Base-by-base conservation (phyloP, 2,329 filamentous ascomycete genomes). In the Curvularia hawaiiensis region DNA sequence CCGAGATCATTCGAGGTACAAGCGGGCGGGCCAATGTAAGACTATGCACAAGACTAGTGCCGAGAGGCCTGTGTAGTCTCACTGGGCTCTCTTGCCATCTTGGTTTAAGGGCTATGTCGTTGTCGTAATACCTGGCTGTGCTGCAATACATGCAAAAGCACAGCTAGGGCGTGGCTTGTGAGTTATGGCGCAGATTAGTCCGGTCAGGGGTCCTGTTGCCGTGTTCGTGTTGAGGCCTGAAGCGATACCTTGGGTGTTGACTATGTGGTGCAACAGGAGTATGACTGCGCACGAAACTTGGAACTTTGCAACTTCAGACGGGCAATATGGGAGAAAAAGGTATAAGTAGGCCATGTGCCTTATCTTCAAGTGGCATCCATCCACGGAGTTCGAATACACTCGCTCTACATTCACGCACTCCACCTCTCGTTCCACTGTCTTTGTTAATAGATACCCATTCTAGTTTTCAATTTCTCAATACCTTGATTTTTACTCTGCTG, bases 121-220 rank as follows among this genome's bases (percentile, higher is more conserved):
- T 49, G 59, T 67, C 64, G 65, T 64, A 63, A 65, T 48, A 18
- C 50, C 31, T 50, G 65, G 66, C 65, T 64, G 59, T 68, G 65
- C 59, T 51, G 35, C 40, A 12, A 44, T 26, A 38, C 39, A 20
- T 24, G 40, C 28, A 51, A 31, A n/a, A 31, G 30, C 18, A 10
- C 30, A 43, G 24, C n/a, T 48, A n/a, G 16, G 41, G 18, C 49
- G 51, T 53, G 49, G 41, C 30, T 47, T 52, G 48, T 52, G 52
- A 40, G 33, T 43, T 26, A 35, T 50, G 26, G 33, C 41, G 26
- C 41, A n/a, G 16, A 12, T 53, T 56, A 50, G 47, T 54, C 45
- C 3, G 47, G 9, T 50, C 48, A 49, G 33, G n/a, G 26, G 14
- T 58, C 50, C 49, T 41, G 40, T 52, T 48, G 31, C 26, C 57